phyloP scores from a whole-genome alignment of 2,329 filamentous ascomycete species.

The Colletotrichum orbiculare region DNA sequence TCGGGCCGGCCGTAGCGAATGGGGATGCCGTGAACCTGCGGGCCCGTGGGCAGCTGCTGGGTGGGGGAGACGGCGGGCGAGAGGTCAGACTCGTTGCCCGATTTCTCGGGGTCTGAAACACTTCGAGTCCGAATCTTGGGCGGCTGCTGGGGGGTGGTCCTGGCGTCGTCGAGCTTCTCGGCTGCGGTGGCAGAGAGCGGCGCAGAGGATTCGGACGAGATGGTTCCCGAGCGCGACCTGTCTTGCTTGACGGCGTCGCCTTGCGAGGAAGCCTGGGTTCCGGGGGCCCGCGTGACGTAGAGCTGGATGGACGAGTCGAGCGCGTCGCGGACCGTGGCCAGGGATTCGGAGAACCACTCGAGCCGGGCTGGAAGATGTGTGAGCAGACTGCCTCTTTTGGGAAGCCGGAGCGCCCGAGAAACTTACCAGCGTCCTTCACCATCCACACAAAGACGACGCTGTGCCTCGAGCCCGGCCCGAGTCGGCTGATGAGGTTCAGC shows the following conservation, averaged over 20 bases:
- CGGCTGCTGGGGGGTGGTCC: slow-evolving; percentile 17
- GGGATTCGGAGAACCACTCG: slow-evolving; percentile 51
- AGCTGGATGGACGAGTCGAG: slow-evolving; percentile 45
- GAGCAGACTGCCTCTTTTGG: slow-evolving; percentile 20
- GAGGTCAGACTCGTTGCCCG: slow-evolving; percentile 38
- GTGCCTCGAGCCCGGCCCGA: slow-evolving; percentile 38
- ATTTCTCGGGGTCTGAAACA: slow-evolving; percentile 37
- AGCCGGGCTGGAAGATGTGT: slow-evolving; percentile 44
- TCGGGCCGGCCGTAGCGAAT: slow-evolving; percentile 51
- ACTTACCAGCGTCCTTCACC: slow-evolving; percentile 50
- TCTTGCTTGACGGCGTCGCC: not conserved
- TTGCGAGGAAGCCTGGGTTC: not conserved
- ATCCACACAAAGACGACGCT: slow-evolving; percentile 54
- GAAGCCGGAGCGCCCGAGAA: not conserved
- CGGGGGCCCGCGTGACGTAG: slow-evolving; percentile 46
- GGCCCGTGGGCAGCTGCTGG: slow-evolving; percentile 8
- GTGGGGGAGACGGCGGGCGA: slow-evolving; percentile 27
- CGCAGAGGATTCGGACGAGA: slow-evolving; percentile 23
- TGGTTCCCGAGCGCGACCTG: slow-evolving; percentile 10
- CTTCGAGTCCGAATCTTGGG: slow-evolving; percentile 28
- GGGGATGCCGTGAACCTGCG: slow-evolving; percentile 37
- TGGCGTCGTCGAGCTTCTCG: slow-evolving; percentile 22
- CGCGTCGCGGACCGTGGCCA: slow-evolving; percentile 46
- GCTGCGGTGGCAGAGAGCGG: slow-evolving; percentile 5
- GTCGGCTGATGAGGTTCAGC: slow-evolving; percentile 48